Evolutionary conservation across 2,329 filamentous ascomycete genomes (phyloP).

Genomic region (Diplodia corticola): DNA sequence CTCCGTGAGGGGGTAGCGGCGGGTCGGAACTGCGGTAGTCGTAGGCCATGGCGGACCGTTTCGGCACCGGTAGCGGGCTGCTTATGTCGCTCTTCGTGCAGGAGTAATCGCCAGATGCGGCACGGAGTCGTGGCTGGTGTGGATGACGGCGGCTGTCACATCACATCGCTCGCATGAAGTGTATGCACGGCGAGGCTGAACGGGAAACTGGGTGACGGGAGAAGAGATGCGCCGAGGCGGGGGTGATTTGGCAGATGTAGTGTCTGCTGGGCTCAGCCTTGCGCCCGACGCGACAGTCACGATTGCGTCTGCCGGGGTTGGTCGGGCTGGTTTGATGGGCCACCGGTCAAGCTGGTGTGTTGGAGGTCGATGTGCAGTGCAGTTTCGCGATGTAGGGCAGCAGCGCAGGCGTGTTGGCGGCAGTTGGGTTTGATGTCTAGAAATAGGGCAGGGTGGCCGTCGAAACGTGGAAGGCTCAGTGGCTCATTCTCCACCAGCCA

Average conservation of each 20-base stretch:
- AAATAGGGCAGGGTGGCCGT: constrained; percentile 1
- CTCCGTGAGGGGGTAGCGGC: constrained; percentile 30
- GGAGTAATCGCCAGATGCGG: constrained; percentile 9
- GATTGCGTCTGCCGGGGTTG: neutral
- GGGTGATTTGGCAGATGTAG: constrained; percentile 19
- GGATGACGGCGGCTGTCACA: constrained; percentile 7
- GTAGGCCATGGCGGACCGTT: constrained; percentile 41
- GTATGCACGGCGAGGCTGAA: constrained; percentile 20
- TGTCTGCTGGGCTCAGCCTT: constrained; percentile 14
- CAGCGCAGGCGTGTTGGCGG: constrained; percentile 6
- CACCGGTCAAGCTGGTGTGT: constrained; percentile 14
- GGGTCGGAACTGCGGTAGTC: constrained; percentile 39
- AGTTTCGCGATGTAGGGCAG: neutral
- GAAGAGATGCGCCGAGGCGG: constrained; percentile 11
- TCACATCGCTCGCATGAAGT: constrained; percentile 15
- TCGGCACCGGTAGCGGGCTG: constrained; percentile 5
- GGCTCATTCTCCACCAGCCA: constrained; percentile 14
- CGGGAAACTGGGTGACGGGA: constrained; percentile 8
- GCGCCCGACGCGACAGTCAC: neutral
- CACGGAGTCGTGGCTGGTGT: constrained; percentile 10
- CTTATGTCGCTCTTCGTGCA: constrained; percentile 19
- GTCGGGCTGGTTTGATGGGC: constrained; percentile 5
- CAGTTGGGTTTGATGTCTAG: constrained; percentile 14
- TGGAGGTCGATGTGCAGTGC: neutral
- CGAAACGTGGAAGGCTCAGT: constrained; percentile 3